A percentile compares a stretch with the other conserved stretches of the same genome.
Conservation (phyloP, 306 rosid genomes). For the Alnus rubra region DNA sequence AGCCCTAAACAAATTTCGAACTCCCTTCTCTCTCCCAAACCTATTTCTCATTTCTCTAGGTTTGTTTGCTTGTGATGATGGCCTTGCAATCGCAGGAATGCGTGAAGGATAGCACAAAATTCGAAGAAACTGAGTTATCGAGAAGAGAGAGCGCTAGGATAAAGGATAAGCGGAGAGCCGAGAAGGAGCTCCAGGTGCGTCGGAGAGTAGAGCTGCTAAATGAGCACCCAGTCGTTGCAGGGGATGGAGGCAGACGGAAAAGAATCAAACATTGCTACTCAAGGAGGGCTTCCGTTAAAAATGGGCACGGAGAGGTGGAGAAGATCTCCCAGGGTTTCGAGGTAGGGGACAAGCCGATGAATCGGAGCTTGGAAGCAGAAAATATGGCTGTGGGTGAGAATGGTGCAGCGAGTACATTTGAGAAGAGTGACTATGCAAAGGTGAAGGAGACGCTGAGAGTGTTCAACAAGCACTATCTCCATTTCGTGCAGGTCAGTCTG, state of each 20-base stretch:
- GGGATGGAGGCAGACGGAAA: constrained; percentile 7
- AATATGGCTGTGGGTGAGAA: constrained; percentile 10
- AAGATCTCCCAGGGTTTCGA: neutral
- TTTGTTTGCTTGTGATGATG: constrained; percentile 26
- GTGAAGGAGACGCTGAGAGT: constrained; percentile 75
- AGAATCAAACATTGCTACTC: neutral
- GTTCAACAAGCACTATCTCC: constrained; percentile 80
- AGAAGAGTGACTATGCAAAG: constrained; percentile 56
- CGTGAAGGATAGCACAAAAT: constrained; percentile 8
- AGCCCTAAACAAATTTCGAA: neutral
- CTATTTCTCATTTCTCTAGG: neutral
- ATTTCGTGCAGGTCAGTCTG: constrained; percentile 68
- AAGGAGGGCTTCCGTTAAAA: neutral
- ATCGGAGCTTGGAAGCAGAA: neutral
- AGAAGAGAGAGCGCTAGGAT: constrained; percentile 54
- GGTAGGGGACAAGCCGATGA: neutral
- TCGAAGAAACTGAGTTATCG: constrained; percentile 1
- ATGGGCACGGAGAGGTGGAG: neutral
- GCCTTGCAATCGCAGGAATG: constrained; percentile 45
- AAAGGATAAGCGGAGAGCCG: constrained; percentile 33
- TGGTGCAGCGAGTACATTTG: constrained; percentile 31
- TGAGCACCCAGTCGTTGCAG: neutral
- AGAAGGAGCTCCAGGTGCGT: constrained; percentile 34
- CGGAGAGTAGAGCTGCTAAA: constrained; percentile 21
- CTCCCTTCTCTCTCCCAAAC: neutral